Evolutionary conservation across 345 rosid species (phyloP), one percentile per base, ranked within the genome.

Genomic region (Angophora floribunda): DNA sequence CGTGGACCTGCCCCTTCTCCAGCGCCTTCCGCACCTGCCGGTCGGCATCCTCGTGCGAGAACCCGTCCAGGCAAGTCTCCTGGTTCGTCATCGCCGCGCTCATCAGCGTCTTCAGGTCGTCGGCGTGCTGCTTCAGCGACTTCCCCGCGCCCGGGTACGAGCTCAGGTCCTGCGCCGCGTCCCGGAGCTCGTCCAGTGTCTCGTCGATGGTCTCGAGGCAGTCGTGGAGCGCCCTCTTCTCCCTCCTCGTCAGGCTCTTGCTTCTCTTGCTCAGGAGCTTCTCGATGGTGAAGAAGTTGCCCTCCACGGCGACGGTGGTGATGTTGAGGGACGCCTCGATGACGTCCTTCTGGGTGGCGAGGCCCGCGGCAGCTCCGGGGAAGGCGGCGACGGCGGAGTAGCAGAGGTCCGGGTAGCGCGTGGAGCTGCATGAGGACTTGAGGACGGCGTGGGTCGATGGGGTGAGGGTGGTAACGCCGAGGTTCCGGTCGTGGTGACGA

Each of bases 11-110:
- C 4, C 98, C 99, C 3, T 70, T 82, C 47, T 55, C 6, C 86
- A 97, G 61, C 7, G 63, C 90, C 15, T 89, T 61, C 6, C 97
- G 91, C 55, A 96, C 90, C 36, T 87, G 86, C 88, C 92, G 93
- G 59, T 96, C 97, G 16, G 96, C 96, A 0, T 80, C 84, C 0
- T 93, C 94, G 63, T 96, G 91, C 2, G 99, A 94, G 91, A 97
- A 95, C 5, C 99, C 99, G 11, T 97, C 99, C n/a, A 96, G 92
- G 88, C 98, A 95, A 4, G 98, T 96, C 85, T 93, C 99, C 47
- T 94, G 98, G 91, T 97, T 97, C 45, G 99, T 97, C 70, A 97
- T 97, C 49, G 99, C 99, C 4, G 99, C 90, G 86, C 99, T 96
- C 89, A 96, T 63, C 17, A 97, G 61, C 15, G 98, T 96, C 87